Evolutionary conservation across 352 stramenopile species (phyloP).

Genomic region (Paralagenidium karlingii): DNA sequence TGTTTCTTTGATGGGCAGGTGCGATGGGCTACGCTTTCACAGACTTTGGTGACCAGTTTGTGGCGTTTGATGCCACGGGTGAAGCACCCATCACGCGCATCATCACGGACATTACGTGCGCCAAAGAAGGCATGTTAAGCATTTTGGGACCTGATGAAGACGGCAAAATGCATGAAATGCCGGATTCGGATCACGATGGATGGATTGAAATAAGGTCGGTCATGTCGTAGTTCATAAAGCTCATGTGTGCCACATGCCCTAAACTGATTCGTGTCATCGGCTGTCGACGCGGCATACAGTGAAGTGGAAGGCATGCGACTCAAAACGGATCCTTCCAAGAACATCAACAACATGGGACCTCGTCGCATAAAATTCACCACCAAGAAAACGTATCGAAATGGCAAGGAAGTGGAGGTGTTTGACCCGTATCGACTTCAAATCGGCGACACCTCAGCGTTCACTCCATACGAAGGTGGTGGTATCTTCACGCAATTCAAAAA

Average conservation of each 20-base stretch:
- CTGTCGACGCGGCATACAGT: too few species aligned
- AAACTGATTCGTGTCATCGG: neutral
- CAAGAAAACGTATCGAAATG: slow-evolving; percentile 78
- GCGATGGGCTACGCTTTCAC: slow-evolving; percentile 48
- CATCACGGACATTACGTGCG: slow-evolving; percentile 79
- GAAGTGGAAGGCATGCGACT: slow-evolving; percentile 69
- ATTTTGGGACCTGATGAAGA: slow-evolving; percentile 73
- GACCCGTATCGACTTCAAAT: slow-evolving; percentile 75
- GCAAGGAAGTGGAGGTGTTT: slow-evolving; percentile 78
- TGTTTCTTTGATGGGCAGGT: slow-evolving; percentile 1
- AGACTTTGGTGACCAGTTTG: slow-evolving; percentile 67
- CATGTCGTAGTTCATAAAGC: too few species aligned
- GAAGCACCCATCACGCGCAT: slow-evolving; percentile 78
- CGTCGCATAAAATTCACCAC: slow-evolving; percentile 71
- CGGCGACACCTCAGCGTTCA: slow-evolving; percentile 71
- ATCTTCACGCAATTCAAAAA: slow-evolving; percentile 80
- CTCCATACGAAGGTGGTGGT: slow-evolving; percentile 61
- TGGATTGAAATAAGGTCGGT: slow-evolving; percentile 81
- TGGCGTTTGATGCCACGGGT: slow-evolving; percentile 64
- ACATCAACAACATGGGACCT: slow-evolving; percentile 62
- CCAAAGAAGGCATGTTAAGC: slow-evolving; percentile 57
- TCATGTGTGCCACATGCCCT: neutral
- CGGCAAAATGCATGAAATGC: slow-evolving; percentile 83
- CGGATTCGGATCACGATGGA: slow-evolving; percentile 71
- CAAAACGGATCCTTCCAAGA: slow-evolving; percentile 40